Percentiles rank a stretch among this genome's conserved stretches.
Evolutionary conservation across 202 grass and related monocot species (phyloP).

Genomic region (Setaria viridis): DNA sequence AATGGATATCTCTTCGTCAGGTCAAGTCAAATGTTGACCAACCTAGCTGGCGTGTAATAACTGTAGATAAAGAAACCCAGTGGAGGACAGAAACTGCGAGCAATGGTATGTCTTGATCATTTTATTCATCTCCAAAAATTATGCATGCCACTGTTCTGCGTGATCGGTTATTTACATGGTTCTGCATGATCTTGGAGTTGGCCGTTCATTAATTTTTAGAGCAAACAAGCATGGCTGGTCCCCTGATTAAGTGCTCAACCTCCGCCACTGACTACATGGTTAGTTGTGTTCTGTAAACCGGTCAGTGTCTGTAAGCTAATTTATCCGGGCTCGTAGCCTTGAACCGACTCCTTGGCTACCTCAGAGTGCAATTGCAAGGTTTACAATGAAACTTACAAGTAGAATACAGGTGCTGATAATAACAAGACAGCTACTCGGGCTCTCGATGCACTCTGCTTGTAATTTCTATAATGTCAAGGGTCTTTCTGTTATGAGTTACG

Average conservation of each 20-base stretch:
- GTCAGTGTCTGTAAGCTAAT: background rate
- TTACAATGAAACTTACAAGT: background rate
- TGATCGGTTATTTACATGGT: background rate
- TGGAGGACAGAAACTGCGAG: too few species aligned
- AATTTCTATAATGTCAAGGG: too few species aligned
- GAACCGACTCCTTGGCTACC: background rate
- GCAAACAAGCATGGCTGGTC: too few species aligned
- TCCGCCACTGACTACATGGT: background rate
- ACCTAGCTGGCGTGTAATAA: too few species aligned
- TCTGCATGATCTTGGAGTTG: background rate
- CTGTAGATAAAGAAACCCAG: too few species aligned
- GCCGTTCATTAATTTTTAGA: too few species aligned
- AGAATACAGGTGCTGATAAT: background rate
- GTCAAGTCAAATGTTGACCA: too few species aligned
- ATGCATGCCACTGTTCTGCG: background rate
- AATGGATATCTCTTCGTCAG: too few species aligned
- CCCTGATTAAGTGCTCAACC: too few species aligned
- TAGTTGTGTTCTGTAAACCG: background rate
- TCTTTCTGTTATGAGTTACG: too few species aligned
- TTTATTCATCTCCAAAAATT: background rate
- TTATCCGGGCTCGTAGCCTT: background rate
- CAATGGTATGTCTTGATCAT: background rate
- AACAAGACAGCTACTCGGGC: background rate
- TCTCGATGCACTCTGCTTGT: too few species aligned
- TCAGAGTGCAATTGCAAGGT: background rate